Evolutionary conservation across 2,329 filamentous ascomycete species (phyloP).

Genomic region (Verticillium longisporum): DNA sequence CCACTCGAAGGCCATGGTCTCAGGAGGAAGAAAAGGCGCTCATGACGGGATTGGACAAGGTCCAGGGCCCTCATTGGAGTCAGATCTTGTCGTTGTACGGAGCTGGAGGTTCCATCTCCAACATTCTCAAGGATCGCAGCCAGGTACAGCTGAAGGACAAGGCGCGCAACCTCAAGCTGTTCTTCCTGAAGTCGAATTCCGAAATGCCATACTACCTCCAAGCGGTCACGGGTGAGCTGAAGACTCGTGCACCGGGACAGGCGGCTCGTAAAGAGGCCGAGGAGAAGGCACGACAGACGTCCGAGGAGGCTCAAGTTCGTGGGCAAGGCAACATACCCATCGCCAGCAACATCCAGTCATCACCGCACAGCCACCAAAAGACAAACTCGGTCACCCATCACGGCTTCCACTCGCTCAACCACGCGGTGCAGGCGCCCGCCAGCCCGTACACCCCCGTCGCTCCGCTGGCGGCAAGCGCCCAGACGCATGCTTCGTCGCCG

Average conservation of each 20-base stretch:
- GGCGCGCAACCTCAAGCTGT: slow-evolving; percentile 80
- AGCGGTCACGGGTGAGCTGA: slow-evolving; percentile 82
- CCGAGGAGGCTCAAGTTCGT: slow-evolving; percentile 53
- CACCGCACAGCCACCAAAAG: slow-evolving; percentile 14
- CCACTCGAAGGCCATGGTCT: slow-evolving; percentile 73
- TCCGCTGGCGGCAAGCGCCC: neutral
- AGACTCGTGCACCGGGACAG: slow-evolving; percentile 72
- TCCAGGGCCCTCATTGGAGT: slow-evolving; percentile 89
- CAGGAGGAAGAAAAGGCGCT: slow-evolving; percentile 85
- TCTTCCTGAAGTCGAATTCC: slow-evolving; percentile 85
- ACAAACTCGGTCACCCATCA: neutral
- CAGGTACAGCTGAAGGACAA: slow-evolving; percentile 93
- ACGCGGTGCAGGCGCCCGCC: slow-evolving; percentile 2
- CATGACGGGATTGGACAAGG: slow-evolving; percentile 80
- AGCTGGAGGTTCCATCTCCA: slow-evolving; percentile 68
- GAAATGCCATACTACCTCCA: slow-evolving; percentile 86
- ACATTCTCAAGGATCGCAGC: slow-evolving; percentile 80
- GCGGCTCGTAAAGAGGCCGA: slow-evolving; percentile 64
- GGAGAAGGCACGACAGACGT: slow-evolving; percentile 50
- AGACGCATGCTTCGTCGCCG: slow-evolving; percentile 1
- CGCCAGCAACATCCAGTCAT: slow-evolving; percentile 43
- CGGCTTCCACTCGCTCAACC: neutral
- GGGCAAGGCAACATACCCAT: slow-evolving; percentile 55
- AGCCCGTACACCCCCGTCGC: slow-evolving; percentile 4
- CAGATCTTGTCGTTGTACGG: slow-evolving; percentile 85